Evolutionary conservation across 345 rosid genomes (phyloP), one percentile per base, ranked within the genome.

Genomic region (Streptanthus diversifolius): DNA sequence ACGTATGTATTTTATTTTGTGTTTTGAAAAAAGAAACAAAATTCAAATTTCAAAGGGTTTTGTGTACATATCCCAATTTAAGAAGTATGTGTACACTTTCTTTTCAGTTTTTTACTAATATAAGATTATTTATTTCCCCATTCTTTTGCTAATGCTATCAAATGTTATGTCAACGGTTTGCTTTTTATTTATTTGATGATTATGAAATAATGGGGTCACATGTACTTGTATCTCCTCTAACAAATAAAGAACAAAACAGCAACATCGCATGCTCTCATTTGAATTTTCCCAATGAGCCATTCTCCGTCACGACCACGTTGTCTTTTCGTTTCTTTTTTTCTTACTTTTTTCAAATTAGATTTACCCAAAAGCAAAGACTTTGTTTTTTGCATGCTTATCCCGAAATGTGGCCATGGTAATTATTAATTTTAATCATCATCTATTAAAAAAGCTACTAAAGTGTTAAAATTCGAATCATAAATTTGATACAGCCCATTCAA

Each of bases 251-350:
- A 68, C n/a, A 53, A n/a, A 44, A 54, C 71, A 76, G 75, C 22
- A 76, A 70, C 75, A 70, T 47, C 71, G 71, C 76, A 76, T 76
- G 72, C 64, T 70, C 69, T 61, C 71, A 11, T 76, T 76, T 76
- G 76, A 76, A 70, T 70, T 76, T 36, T 24, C 73, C 79, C 75
- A 70, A 54, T 69, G 71, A 62, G 11, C 57, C 36, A 41, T 37
- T 56, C 80, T 45, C 80, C 72, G 80, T 70, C 67, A 63, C 80
- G 71, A 63, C 61, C 80, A 76, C 80, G 76, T 47, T 76, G 71
- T 76, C 75, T 29, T 47, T 18, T 22, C 5, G 1, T 44, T 17
- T 43, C 12, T 15, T 10, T 44, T 18, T 33, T 14, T 8, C 17
- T 2, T 22, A 18, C 36, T 22, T 22, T 51, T 64, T 74, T 47